phyloP scores from a whole-genome alignment of 2,329 filamentous ascomycete genomes.

The Fusarium veterinarium region DNA sequence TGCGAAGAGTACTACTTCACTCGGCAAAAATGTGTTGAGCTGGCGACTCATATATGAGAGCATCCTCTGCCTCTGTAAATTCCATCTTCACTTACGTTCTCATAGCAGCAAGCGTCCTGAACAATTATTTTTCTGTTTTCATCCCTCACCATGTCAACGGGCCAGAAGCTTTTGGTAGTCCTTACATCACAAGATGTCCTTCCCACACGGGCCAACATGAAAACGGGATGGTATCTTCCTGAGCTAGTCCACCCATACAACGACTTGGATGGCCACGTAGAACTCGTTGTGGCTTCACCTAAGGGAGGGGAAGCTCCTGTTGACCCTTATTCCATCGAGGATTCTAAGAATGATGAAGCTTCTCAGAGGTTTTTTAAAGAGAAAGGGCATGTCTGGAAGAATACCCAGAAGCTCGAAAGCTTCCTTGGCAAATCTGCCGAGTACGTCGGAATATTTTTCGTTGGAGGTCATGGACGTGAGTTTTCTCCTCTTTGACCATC shows the following conservation, averaged over 20 bases:
- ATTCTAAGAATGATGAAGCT: background rate
- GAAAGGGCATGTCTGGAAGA: background rate
- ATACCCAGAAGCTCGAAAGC: background rate
- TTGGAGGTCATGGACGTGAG: background rate
- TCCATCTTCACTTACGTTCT: background rate
- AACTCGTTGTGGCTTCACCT: background rate
- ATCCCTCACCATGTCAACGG: background rate
- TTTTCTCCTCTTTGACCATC: background rate
- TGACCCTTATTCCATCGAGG: background rate
- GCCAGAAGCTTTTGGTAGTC: background rate
- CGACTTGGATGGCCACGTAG: background rate
- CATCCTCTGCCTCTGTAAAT: background rate
- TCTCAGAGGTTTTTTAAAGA: background rate
- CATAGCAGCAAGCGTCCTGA: background rate
- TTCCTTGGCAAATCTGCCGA: background rate
- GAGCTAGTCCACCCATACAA: background rate
- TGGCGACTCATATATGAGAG: background rate
- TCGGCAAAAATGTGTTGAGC: background rate
- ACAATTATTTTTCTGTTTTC: fast-evolving
- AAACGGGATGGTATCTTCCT: background rate
- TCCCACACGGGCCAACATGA: background rate
- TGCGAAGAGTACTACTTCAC: background rate
- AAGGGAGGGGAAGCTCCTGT: background rate
- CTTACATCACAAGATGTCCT: background rate
- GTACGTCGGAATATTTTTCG: background rate